These are phyloP conservation scores for Metschnikowia bowlesiae DNA, from an alignment of 805 yeast species.

Conservation along the genomic window DNA sequence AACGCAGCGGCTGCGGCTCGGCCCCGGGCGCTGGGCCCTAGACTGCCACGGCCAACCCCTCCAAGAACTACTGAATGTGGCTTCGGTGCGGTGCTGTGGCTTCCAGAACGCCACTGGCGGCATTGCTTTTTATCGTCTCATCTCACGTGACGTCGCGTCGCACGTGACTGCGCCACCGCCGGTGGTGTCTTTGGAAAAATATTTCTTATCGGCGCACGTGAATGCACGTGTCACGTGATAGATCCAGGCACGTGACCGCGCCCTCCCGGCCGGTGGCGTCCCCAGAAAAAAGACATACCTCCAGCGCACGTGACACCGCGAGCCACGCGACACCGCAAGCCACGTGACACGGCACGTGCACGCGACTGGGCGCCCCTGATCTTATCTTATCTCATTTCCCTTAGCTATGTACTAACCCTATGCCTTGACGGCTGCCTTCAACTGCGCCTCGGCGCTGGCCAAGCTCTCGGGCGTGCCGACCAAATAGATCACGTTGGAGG, in stretches of 20 bases:
- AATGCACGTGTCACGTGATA: not conserved
- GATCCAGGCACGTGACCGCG: too few relatives aligned
- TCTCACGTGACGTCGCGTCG: not conserved
- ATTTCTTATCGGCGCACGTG: too few relatives aligned
- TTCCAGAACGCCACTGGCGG: not conserved
- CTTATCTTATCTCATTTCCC: too few relatives aligned
- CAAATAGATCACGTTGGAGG: constrained; percentile 51
- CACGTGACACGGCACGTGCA: not conserved
- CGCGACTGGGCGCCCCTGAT: not conserved
- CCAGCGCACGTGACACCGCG: too few relatives aligned
- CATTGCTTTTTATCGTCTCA: constrained; percentile 1
- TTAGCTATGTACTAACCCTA: not conserved
- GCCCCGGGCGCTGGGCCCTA: not conserved
- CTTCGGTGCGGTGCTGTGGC: not conserved
- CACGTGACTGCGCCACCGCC: not conserved
- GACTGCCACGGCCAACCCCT: not conserved
- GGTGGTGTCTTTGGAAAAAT: too few relatives aligned
- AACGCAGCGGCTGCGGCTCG: too few relatives aligned
- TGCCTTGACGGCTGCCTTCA: constrained; percentile 2
- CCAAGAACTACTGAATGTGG: not conserved
- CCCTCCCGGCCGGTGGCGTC: too few relatives aligned
- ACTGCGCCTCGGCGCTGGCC: constrained; percentile 21
- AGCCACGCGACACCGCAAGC: too few relatives aligned
- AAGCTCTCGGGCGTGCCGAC: constrained; percentile 58
- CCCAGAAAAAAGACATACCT: too few relatives aligned